These are phyloP conservation scores for Neofusicoccum ribis DNA, from an alignment of 2,329 filamentous ascomycete genomes.

Conservation along the genomic window DNA sequence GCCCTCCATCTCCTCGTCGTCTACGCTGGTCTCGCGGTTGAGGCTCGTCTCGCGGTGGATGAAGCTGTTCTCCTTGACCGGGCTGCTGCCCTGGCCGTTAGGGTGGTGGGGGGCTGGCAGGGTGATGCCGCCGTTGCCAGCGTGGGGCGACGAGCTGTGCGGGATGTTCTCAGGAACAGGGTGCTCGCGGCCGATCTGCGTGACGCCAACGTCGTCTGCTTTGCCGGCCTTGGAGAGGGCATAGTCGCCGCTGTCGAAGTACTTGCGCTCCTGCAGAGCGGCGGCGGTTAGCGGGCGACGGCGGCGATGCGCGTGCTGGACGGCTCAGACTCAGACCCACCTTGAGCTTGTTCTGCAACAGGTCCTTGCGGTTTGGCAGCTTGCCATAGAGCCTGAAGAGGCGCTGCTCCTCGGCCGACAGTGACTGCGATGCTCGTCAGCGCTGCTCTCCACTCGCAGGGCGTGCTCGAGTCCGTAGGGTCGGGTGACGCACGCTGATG, in stretches of 20 bases:
- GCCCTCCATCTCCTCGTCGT: constrained; percentile 45
- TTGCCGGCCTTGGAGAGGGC: constrained; percentile 97
- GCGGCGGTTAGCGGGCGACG: not conserved
- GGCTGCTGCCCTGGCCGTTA: constrained; percentile 64
- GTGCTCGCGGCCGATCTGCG: constrained; percentile 90
- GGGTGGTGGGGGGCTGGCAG: constrained; percentile 37
- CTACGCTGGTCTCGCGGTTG: constrained; percentile 71
- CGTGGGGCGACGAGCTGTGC: constrained; percentile 71
- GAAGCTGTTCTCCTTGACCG: constrained; percentile 87
- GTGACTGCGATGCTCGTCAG: constrained; percentile 60
- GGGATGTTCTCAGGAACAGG: constrained; percentile 94
- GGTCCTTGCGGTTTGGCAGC: constrained; percentile 91
- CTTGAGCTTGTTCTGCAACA: constrained; percentile 97
- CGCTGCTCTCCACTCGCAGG: not conserved
- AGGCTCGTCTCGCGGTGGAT: constrained; percentile 80
- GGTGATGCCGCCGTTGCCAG: constrained; percentile 16
- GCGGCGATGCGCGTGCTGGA: not conserved
- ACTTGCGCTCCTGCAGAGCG: constrained; percentile 73
- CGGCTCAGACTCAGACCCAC: constrained; percentile 37
- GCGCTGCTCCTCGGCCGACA: constrained; percentile 92
- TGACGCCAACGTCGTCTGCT: constrained; percentile 89
- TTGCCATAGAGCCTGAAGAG: constrained; percentile 98
- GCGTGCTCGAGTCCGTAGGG: not conserved
- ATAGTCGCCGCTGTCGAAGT: constrained; percentile 96
- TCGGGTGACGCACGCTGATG: constrained; percentile 70